Percentiles rank a stretch among this genome's conserved stretches.
Evolutionary conservation across 768 basidiomycete genomes (phyloP).

Genomic region (Lactifluus subvellereus): DNA sequence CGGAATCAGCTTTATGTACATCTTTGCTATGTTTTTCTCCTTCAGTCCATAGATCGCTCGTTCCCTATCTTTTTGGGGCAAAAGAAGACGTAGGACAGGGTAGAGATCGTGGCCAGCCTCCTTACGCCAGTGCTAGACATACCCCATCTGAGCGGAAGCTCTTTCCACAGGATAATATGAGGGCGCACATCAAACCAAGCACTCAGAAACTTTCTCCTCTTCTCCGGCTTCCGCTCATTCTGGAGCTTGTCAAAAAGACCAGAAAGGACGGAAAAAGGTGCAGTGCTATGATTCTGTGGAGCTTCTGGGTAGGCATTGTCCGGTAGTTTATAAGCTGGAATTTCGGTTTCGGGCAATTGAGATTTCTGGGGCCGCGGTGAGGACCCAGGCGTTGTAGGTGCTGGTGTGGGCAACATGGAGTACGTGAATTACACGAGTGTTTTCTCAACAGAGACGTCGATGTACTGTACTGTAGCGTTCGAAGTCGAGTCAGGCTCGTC

Average conservation of each 20-base stretch:
- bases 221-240: constrained; percentile 66
- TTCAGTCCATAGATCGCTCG: constrained; percentile 91
- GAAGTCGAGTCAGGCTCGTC: no score
- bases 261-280: constrained; percentile 62
- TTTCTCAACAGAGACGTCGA: not conserved
- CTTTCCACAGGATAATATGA: not conserved
- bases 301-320: constrained; percentile 44
- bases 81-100: constrained; percentile 79
- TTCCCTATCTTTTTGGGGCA: constrained; percentile 97
- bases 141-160: constrained; percentile 18
- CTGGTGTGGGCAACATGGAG: constrained; percentile 61
- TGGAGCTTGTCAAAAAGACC: constrained; percentile 73
- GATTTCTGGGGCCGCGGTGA: constrained; percentile 33
- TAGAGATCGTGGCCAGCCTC: constrained; percentile 85
- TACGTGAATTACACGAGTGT: constrained; percentile 15
- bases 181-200: constrained; percentile 74
- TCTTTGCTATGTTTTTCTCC: constrained; percentile 90
- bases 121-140: constrained; percentile 70
- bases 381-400: constrained; percentile 51
- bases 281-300: constrained; percentile 60
- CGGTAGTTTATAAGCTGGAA: constrained; percentile 21
- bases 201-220: constrained; percentile 60
- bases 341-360: not conserved
- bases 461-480: not conserved
- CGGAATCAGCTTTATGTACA: constrained; percentile 85